A percentile compares a stretch with the other conserved stretches of the same genome.
Conservation (phyloP, 177 flowering plant species). For the Vitis hybrid region DNA sequence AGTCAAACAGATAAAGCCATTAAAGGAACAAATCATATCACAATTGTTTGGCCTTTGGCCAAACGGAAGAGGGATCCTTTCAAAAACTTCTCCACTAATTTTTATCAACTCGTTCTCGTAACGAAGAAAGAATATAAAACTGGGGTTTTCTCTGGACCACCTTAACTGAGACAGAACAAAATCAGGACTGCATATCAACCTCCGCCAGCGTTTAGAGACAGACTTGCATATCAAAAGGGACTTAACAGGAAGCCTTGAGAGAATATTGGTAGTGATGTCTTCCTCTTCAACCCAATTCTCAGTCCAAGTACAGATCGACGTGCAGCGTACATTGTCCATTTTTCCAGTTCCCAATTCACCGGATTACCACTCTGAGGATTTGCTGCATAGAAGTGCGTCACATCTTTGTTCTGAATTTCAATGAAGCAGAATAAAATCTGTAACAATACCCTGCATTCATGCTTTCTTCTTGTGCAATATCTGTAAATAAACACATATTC, state of each 20-base stretch:
- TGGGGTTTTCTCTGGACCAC: constrained; percentile 7
- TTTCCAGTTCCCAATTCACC: background rate
- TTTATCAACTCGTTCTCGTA: background rate
- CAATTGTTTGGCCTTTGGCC: background rate
- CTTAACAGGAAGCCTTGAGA: constrained; percentile 14
- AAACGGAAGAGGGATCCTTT: background rate
- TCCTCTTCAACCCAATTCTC: constrained; percentile 8
- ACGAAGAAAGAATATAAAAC: constrained; percentile 1
- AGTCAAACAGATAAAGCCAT: constrained; percentile 21
- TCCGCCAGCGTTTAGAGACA: constrained; percentile 12
- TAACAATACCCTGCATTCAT: no score
- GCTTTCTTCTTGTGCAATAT: no score
- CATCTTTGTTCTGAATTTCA: no score
- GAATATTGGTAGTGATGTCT: constrained; percentile 9
- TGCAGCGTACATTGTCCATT: constrained; percentile 4
- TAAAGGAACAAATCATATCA: constrained; percentile 7
- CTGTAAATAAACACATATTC: no score
- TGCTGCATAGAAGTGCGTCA: no score
- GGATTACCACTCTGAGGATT: background rate
- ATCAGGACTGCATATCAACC: background rate
- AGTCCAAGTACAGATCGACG: background rate
- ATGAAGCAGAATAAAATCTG: no score
- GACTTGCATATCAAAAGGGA: background rate
- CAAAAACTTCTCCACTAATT: background rate
- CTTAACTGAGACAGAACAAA: constrained; percentile 7